A percentile compares a stretch with the other conserved stretches of the same genome.
phyloP scores from a whole-genome alignment of 139 green algal genomes.

The Choricystis sp. region DNA sequence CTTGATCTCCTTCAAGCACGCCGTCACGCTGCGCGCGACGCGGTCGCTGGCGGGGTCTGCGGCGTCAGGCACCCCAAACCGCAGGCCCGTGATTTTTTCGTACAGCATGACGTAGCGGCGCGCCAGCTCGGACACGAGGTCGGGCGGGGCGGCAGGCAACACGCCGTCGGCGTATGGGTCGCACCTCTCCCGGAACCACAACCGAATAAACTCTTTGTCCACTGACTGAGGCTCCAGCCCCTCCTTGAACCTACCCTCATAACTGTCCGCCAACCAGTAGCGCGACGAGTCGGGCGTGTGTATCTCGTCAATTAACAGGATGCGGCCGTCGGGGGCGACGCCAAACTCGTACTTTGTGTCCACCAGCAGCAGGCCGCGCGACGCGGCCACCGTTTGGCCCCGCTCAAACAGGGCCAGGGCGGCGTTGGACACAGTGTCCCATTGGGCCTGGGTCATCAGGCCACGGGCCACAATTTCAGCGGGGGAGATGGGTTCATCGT shows the following conservation, averaged over 20 bases:
- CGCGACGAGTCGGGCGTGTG: constrained; percentile 88
- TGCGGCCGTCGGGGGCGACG: constrained; percentile 23
- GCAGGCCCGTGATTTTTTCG: constrained; percentile 80
- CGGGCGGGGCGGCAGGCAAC: constrained; percentile 66
- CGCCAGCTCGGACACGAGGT: constrained; percentile 78
- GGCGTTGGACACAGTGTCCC: constrained; percentile 42
- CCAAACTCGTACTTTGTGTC: constrained; percentile 95
- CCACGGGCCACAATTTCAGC: constrained; percentile 51
- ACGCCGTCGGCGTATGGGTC: constrained; percentile 89
- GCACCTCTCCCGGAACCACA: constrained; percentile 89
- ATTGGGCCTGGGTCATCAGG: constrained; percentile 69
- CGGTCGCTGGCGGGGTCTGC: background rate
- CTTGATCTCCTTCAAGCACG: background rate
- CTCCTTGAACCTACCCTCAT: constrained; percentile 53
- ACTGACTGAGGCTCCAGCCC: constrained; percentile 86
- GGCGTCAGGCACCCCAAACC: constrained; percentile 29
- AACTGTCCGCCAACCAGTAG: constrained; percentile 86
- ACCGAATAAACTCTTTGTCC: constrained; percentile 97
- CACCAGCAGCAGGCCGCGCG: constrained; percentile 84
- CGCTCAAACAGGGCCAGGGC: constrained; percentile 78
- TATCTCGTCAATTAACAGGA: constrained; percentile 71
- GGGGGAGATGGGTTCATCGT: constrained; percentile 79
- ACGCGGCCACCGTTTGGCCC: constrained; percentile 69
- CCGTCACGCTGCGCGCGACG: background rate
- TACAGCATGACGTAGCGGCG: constrained; percentile 87